A percentile compares a stretch with the other conserved stretches of the same genome.
Conservation (phyloP, 1,139 yeast species). For the Keqinozyma sinolaborantium region DNA sequence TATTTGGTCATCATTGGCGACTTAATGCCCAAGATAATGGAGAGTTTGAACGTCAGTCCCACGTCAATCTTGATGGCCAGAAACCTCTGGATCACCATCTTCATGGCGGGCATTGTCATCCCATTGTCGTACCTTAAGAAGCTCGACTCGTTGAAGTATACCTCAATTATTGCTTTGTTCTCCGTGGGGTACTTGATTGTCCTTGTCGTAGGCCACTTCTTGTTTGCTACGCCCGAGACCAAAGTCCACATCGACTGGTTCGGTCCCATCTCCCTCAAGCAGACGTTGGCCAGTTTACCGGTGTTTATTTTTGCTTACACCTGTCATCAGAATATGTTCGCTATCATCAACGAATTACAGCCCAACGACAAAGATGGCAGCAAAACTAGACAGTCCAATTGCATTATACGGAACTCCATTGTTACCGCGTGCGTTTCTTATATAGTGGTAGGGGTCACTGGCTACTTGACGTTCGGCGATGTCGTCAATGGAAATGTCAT, state of each 20-base stretch:
- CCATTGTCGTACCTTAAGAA: constrained; percentile 75
- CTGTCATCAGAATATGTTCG: constrained; percentile 91
- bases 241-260: constrained; percentile 21
- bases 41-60: constrained; percentile 30
- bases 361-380: constrained; percentile 35
- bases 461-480: constrained; percentile 85
- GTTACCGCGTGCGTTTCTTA: constrained; percentile 61
- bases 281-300: constrained; percentile 60
- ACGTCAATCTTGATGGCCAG: constrained; percentile 32
- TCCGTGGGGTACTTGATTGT: constrained; percentile 77
- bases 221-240: constrained; percentile 31
- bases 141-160: constrained; percentile 80
- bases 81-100: constrained; percentile 67
- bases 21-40: constrained; percentile 74
- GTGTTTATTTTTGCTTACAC: constrained; percentile 92
- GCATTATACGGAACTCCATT: constrained; percentile 54
- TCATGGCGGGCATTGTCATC: constrained; percentile 54
- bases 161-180: constrained; percentile 78
- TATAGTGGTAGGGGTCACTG: constrained; percentile 71
- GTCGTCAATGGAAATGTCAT: constrained; percentile 66
- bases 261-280: constrained; percentile 37
- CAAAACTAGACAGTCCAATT: constrained; percentile 49
- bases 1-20: constrained; percentile 90
- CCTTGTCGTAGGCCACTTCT: constrained; percentile 66
- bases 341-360: constrained; percentile 71